These are phyloP conservation scores for Salix koriyanagi DNA, from an alignment of 345 rosid species.

Conservation along the genomic window DNA sequence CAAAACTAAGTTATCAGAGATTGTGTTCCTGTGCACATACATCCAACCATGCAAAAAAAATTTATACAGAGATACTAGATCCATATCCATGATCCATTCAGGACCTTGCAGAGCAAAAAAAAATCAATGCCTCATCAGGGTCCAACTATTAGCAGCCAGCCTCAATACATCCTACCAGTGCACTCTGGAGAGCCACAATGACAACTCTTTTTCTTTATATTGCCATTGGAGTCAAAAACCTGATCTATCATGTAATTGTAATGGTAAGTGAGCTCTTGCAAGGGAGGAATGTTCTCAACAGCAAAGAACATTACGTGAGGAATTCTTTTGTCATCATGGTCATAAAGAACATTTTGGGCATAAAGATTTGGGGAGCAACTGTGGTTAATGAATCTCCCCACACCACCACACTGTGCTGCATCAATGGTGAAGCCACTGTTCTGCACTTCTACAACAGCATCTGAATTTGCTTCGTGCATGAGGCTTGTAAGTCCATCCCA, in stretches of 20 bases:
- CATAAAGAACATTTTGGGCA: slow-evolving; percentile 82
- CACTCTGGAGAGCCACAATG: slow-evolving; percentile 76
- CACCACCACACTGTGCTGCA: slow-evolving; percentile 62
- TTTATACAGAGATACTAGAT: neutral
- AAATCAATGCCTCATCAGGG: neutral
- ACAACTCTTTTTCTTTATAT: slow-evolving; percentile 63
- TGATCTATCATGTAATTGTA: slow-evolving; percentile 65
- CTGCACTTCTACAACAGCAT: slow-evolving; percentile 30
- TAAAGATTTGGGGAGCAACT: slow-evolving; percentile 91
- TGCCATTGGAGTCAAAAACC: slow-evolving; percentile 64
- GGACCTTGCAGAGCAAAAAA: slow-evolving; percentile 6
- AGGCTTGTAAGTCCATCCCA: slow-evolving; percentile 43
- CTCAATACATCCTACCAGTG: slow-evolving; percentile 70
- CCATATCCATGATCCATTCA: neutral
- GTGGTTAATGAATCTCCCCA: slow-evolving; percentile 88
- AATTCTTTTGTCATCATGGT: slow-evolving; percentile 63
- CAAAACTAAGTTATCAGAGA: neutral
- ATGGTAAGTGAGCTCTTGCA: slow-evolving; percentile 77
- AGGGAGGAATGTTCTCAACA: slow-evolving; percentile 76
- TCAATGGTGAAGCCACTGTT: slow-evolving; percentile 68
- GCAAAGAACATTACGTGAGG: slow-evolving; percentile 93
- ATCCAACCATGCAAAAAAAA: neutral
- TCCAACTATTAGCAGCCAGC: neutral
- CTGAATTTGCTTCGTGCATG: slow-evolving; percentile 40
- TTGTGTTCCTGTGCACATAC: neutral